Base-by-base conservation (phyloP, 148 eudicot species). In the Rhododendron henanense region DNA sequence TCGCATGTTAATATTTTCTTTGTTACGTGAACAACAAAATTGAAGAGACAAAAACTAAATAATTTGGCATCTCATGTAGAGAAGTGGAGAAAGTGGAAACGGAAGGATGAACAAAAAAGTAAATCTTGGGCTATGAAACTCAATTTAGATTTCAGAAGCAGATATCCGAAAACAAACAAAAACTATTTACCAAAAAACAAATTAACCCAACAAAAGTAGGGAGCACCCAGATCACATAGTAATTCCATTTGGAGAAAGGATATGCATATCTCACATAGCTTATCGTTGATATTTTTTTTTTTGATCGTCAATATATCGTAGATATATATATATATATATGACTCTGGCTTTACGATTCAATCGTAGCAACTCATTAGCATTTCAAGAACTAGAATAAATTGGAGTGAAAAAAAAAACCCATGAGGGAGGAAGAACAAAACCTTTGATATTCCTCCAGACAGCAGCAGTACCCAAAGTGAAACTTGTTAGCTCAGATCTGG, bases 401-500 rank as follows among this genome's bases (percentile, higher is more conserved):
- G 2, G 23, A 11, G 25, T 73, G 76, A 84, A 50, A 83, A 63
- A 65, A 81, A 76, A 85, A 79, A n/a, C 19, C 18, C 16, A 76
- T 63, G 73, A n/a, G 78, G 16, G 31, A 83, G 82, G 71, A 81
- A 45, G 51, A 85, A 71, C 6, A 39, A 1, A 84, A 57, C 84
- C 84, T 85, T 85, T 7, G 53, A 79, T 80, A 79, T 80, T 69
- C 33, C 74, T 61, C 73, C 67, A 61, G 16, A 25, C 77, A 48
- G 45, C 53, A 79, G 37, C 6, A 77, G 67, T 77, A 47, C 39
- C 57, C 85, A 47, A 55, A 83, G 77, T 45, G 76, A 76, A 45
- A 57, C 11, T 67, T n/a, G 28, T 19, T 83, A 1, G 79, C 48
- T 25, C 51, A 85, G 87, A 88, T 88, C 85, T 78, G 78, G 8